phyloP scores from a whole-genome alignment of 352 stramenopile species.

The Pythium periplocum region DNA sequence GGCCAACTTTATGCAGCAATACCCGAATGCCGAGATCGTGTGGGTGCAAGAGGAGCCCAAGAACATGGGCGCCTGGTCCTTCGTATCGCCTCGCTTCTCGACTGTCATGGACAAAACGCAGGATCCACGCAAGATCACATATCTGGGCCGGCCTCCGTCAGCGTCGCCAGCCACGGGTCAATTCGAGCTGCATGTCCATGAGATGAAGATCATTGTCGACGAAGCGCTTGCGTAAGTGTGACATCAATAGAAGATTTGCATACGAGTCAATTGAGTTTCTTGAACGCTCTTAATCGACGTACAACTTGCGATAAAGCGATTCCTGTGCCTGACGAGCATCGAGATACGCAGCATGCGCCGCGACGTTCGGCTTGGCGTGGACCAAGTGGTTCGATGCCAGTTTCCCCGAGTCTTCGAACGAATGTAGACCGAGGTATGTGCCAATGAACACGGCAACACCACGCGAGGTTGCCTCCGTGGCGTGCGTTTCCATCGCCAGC shows the following conservation, averaged over 20 bases:
- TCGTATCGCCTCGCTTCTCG: slow-evolving; percentile 89
- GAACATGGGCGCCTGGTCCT: slow-evolving; percentile 98
- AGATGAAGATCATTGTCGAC: slow-evolving; percentile 93
- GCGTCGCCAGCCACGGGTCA: slow-evolving; percentile 96
- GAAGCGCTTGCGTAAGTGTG: slow-evolving; percentile 46
- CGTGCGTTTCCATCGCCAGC: slow-evolving; percentile 56
- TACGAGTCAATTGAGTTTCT: not conserved
- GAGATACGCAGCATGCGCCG: slow-evolving; percentile 56
- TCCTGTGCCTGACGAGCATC: slow-evolving; percentile 63
- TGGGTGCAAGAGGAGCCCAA: slow-evolving; percentile 98
- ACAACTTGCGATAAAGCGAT: slow-evolving; percentile 67
- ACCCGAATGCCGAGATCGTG: slow-evolving; percentile 94
- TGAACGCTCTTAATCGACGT: slow-evolving; percentile 8
- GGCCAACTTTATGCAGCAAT: slow-evolving; percentile 84
- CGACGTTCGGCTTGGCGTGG: slow-evolving; percentile 32
- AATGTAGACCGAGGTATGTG: slow-evolving; percentile 51
- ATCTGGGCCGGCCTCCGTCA: slow-evolving; percentile 93
- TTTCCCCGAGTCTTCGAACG: slow-evolving; percentile 29
- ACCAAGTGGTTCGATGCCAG: slow-evolving; percentile 28
- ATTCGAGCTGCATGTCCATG: slow-evolving; percentile 89
- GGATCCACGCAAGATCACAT: slow-evolving; percentile 61
- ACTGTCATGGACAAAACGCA: slow-evolving; percentile 89
- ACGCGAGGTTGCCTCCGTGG: slow-evolving; percentile 77
- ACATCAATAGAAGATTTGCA: too few relatives aligned
- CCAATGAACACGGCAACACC: slow-evolving; percentile 75